A percentile compares a stretch with the other conserved stretches of the same genome.
These are phyloP conservation scores for Sarcocystis neurona DNA, from an alignment of 169 alveolate genomes.

Conservation along the genomic window DNA sequence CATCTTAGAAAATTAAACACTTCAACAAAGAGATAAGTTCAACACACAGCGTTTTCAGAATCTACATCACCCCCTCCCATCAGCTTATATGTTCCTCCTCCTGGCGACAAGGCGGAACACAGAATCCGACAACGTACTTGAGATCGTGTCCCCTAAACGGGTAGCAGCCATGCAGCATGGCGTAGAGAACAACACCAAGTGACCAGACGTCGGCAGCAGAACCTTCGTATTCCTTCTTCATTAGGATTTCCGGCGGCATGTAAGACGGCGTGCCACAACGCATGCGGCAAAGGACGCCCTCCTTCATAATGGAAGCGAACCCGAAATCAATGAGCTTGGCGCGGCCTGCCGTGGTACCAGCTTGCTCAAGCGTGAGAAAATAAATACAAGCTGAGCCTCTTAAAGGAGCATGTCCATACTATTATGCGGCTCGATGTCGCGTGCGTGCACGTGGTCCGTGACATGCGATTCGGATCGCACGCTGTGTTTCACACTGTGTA, in stretches of 20 bases:
- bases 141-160: conserved; percentile 72
- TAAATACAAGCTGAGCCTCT: too few species aligned
- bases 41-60: not conserved
- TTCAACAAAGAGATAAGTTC: not conserved
- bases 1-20: not conserved
- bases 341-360: conserved; percentile 24
- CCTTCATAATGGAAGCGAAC: conserved; percentile 43
- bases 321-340: conserved; percentile 67
- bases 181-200: conserved; percentile 72
- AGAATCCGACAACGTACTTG: conserved; percentile 5
- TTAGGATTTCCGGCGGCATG: conserved; percentile 80
- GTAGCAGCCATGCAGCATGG: conserved; percentile 72
- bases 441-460: too few species aligned
- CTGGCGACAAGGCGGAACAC: too few species aligned
- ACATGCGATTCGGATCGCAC: too few species aligned
- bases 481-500: too few species aligned
- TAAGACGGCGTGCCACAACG: conserved; percentile 82
- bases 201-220: conserved; percentile 75
- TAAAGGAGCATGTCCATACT: too few species aligned
- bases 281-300: conserved; percentile 56
- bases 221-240: conserved; percentile 75
- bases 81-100: too few species aligned
- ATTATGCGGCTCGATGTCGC: too few species aligned
- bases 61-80: not conserved
- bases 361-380: not conserved